These are phyloP conservation scores for Phytophthora hybrid DNA, from an alignment of 352 stramenopile genomes.

Conservation along the genomic window DNA sequence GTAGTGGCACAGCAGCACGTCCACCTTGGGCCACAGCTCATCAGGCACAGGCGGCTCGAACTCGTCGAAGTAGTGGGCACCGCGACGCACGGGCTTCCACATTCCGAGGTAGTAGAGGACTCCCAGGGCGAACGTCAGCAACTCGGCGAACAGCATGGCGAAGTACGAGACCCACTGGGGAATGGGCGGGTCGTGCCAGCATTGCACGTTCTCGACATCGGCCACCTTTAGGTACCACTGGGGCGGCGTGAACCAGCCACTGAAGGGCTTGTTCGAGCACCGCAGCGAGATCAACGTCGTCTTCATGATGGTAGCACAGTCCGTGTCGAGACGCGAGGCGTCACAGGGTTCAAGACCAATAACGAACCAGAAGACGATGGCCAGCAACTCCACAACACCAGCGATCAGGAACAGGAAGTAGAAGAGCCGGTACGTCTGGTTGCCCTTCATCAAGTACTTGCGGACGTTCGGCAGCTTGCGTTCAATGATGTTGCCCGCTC, in stretches of 20 bases:
- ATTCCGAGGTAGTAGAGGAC: conserved; percentile 90
- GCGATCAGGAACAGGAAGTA: conserved; percentile 86
- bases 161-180: conserved; percentile 88
- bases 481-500: conserved; percentile 87
- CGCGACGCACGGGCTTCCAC: conserved; percentile 89
- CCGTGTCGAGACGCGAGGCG: conserved; percentile 50
- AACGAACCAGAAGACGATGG: conserved; percentile 84
- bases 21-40: conserved; percentile 86
- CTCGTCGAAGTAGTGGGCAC: conserved; percentile 89
- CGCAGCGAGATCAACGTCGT: conserved; percentile 64
- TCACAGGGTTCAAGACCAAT: conserved; percentile 85
- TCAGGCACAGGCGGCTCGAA: conserved; percentile 84
- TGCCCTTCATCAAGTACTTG: conserved; percentile 92
- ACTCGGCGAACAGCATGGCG: conserved; percentile 71
- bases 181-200: conserved; percentile 82
- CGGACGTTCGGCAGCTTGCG: conserved; percentile 88
- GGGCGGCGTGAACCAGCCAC: conserved; percentile 70
- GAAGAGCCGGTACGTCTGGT: conserved; percentile 79
- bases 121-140: conserved; percentile 75
- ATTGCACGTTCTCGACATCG: conserved; percentile 73
- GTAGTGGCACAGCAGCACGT: conserved; percentile 88
- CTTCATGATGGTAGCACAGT: conserved; percentile 69
- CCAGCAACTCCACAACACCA: conserved; percentile 73
- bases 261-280: conserved; percentile 62
- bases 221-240: conserved; percentile 79